These are phyloP conservation scores for Diplodia scrobiculata DNA, from an alignment of 2,329 filamentous ascomycete species.

Conservation along the genomic window DNA sequence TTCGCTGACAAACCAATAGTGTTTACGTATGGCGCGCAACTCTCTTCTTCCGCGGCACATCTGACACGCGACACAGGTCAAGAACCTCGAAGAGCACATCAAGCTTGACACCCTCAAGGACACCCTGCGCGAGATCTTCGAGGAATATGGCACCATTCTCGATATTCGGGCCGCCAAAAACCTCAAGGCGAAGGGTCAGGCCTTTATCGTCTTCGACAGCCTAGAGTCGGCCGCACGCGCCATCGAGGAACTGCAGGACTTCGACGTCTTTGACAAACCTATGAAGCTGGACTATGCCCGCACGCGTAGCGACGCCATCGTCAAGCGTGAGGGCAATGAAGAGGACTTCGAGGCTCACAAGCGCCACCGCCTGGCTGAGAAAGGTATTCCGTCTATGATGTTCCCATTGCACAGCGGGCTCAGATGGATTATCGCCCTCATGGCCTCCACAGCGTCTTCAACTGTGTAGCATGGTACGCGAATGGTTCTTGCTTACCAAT, in stretches of 20 bases:
- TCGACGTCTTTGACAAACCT: slow-evolving; percentile 87
- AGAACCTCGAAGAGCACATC: slow-evolving; percentile 89
- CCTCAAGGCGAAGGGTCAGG: slow-evolving; percentile 89
- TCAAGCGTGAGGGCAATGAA: slow-evolving; percentile 69
- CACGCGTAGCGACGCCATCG: slow-evolving; percentile 83
- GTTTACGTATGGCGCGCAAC: slow-evolving; percentile 18
- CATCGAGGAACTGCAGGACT: slow-evolving; percentile 87
- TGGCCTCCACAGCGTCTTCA: slow-evolving; percentile 2
- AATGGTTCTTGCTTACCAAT: background rate
- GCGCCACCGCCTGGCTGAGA: slow-evolving; percentile 79
- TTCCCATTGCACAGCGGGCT: slow-evolving; percentile 25
- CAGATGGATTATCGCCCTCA: slow-evolving; percentile 25
- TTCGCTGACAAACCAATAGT: background rate
- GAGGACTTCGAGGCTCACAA: slow-evolving; percentile 90
- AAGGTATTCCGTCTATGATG: slow-evolving; percentile 61
- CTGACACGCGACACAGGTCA: slow-evolving; percentile 46
- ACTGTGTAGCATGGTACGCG: background rate
- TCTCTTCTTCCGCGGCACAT: background rate
- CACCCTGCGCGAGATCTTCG: slow-evolving; percentile 75
- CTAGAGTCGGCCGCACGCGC: slow-evolving; percentile 77
- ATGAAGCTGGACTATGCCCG: slow-evolving; percentile 83
- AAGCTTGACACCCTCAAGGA: slow-evolving; percentile 76
- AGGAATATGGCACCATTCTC: slow-evolving; percentile 81
- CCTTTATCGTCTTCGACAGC: slow-evolving; percentile 87
- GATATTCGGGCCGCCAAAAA: slow-evolving; percentile 89